A percentile compares a stretch with the other conserved stretches of the same genome.
Evolutionary conservation across 768 basidiomycete genomes (phyloP).

Genomic region (Tephrocybe sp.): DNA sequence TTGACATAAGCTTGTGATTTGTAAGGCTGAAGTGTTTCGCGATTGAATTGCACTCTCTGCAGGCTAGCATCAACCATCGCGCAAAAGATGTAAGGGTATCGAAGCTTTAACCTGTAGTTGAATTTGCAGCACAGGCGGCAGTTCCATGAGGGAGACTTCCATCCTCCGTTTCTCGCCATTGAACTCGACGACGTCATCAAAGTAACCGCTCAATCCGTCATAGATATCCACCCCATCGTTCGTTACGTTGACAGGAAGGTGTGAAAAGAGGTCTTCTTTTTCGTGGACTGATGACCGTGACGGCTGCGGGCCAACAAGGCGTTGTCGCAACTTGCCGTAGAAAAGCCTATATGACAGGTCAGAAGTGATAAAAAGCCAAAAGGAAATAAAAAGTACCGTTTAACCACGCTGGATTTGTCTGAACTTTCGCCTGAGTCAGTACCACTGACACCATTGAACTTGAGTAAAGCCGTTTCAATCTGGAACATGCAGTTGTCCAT

Average conservation of each 20-base stretch:
- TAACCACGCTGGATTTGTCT: slow-evolving; percentile 76
- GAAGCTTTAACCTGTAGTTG: slow-evolving; percentile 97
- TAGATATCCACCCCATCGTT: slow-evolving; percentile 91
- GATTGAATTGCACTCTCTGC: slow-evolving; percentile 92
- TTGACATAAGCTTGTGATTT: slow-evolving; percentile 96
- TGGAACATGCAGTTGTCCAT: slow-evolving; percentile 99
- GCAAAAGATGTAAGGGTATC: no score
- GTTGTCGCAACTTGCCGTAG: slow-evolving; percentile 81
- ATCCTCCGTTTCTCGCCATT: slow-evolving; percentile 85
- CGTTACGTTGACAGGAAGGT: slow-evolving; percentile 90
- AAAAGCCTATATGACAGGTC: slow-evolving; percentile 64
- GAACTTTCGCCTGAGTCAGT: slow-evolving; percentile 38
- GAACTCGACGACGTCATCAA: slow-evolving; percentile 86
- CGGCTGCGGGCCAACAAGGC: slow-evolving; percentile 37
- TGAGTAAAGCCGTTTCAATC: slow-evolving; percentile 88
- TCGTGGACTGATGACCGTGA: slow-evolving; percentile 67
- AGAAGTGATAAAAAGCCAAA: neutral
- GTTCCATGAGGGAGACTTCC: slow-evolving; percentile 82
- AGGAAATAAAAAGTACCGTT: slow-evolving; percentile 51
- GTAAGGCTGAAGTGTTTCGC: slow-evolving; percentile 86
- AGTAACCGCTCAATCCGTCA: slow-evolving; percentile 90
- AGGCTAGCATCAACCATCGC: no score
- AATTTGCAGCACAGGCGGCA: slow-evolving; percentile 90
- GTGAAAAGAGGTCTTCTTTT: slow-evolving; percentile 91
- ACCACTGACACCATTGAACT: slow-evolving; percentile 57